Conservation (phyloP, 208 protist species). For the Phytomonas francai region DNA sequence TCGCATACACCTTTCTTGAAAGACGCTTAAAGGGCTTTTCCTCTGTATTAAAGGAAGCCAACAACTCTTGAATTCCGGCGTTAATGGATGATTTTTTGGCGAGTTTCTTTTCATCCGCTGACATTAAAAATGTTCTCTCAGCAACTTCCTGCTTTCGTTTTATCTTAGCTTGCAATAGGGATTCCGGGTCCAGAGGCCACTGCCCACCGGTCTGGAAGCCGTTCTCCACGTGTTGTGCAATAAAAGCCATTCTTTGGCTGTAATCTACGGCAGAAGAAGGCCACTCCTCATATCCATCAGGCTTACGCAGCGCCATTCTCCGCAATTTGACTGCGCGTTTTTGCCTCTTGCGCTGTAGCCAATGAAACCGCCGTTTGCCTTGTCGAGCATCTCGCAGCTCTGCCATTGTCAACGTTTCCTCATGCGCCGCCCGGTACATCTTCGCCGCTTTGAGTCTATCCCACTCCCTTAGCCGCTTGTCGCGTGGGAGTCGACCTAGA, state of each 20-base stretch:
- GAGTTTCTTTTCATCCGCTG: constrained; percentile 33
- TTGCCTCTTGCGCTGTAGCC: constrained; percentile 74
- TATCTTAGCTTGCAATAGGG: constrained; percentile 47
- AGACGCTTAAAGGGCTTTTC: constrained; percentile 70
- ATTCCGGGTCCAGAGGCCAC: constrained; percentile 66
- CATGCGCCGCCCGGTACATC: constrained; percentile 58
- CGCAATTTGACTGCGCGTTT: constrained; percentile 51
- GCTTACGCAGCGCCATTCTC: constrained; percentile 70
- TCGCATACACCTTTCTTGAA: constrained; percentile 75
- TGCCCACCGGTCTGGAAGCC: constrained; percentile 66
- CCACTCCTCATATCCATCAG: constrained; percentile 61
- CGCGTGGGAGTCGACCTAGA: constrained; percentile 58
- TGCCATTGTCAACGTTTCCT: constrained; percentile 62
- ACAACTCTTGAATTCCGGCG: constrained; percentile 46
- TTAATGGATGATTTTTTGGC: constrained; percentile 9
- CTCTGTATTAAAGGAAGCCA: constrained; percentile 27
- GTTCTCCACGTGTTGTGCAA: constrained; percentile 86
- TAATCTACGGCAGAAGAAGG: constrained; percentile 69
- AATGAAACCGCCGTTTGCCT: constrained; percentile 80
- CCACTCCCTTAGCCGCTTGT: constrained; percentile 66
- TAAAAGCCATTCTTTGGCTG: constrained; percentile 73
- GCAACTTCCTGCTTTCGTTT: constrained; percentile 39
- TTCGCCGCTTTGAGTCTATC: constrained; percentile 60
- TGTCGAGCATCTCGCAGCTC: constrained; percentile 71
- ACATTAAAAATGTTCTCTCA: constrained; percentile 61